Conservation (phyloP, 2,329 filamentous ascomycete species). For the Fusarium sacchari region DNA sequence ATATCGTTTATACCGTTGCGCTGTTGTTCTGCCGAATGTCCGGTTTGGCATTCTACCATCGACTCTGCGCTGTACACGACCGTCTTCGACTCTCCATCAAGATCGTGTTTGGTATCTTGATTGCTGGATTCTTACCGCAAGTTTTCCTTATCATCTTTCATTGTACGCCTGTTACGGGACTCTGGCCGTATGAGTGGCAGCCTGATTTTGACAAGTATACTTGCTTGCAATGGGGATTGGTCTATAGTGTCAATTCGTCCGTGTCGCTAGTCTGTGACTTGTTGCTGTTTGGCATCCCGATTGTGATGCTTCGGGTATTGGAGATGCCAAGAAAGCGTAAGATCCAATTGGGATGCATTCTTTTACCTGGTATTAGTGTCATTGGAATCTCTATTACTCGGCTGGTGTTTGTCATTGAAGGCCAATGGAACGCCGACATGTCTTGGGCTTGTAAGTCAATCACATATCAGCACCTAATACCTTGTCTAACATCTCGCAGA, state of each 20-base stretch:
- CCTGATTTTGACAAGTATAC: slow-evolving; percentile 51
- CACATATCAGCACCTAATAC: not conserved
- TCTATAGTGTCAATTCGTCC: slow-evolving; percentile 62
- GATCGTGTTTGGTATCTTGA: slow-evolving; percentile 49
- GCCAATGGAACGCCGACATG: slow-evolving; percentile 58
- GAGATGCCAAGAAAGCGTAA: slow-evolving; percentile 57
- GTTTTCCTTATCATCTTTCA: slow-evolving; percentile 62
- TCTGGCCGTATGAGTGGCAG: slow-evolving; percentile 64
- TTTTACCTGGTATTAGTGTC: slow-evolving; percentile 62
- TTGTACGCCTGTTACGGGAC: slow-evolving; percentile 59
- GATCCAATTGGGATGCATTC: slow-evolving; percentile 57
- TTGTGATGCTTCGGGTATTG: slow-evolving; percentile 57
- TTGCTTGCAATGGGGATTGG: slow-evolving; percentile 61
- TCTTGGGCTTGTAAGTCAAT: slow-evolving; percentile 56
- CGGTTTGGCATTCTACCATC: slow-evolving; percentile 62
- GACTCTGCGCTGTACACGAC: slow-evolving; percentile 54
- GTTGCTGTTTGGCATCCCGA: slow-evolving; percentile 60
- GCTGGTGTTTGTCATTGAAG: slow-evolving; percentile 57
- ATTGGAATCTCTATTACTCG: slow-evolving; percentile 60
- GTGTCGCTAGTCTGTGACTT: slow-evolving; percentile 62
- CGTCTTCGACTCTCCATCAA: slow-evolving; percentile 50
- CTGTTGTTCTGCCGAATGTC: slow-evolving; percentile 62
- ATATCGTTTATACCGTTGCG: slow-evolving; percentile 62
- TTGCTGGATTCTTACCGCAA: slow-evolving; percentile 58
- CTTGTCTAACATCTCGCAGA: slow-evolving; percentile 38